Evolutionary conservation across 345 rosid genomes (phyloP), one percentile per base, ranked within the genome.

Genomic region (Gynandropsis gynandra): DNA sequence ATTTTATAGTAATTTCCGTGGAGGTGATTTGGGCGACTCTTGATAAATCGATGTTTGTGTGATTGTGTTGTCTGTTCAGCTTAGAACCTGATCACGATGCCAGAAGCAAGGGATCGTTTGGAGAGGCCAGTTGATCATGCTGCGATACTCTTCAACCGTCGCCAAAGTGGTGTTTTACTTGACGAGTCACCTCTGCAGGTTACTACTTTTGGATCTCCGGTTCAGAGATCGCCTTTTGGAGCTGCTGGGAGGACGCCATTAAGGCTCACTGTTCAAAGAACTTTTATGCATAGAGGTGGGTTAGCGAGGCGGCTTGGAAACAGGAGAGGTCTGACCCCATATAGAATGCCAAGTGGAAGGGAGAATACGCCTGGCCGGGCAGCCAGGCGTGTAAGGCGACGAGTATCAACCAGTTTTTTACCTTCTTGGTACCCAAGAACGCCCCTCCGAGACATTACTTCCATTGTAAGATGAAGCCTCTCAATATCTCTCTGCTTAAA

Each of bases 351-450:
- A 8, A 34, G 49, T 16, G 75, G 73, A 24, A 68, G 74, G 48
- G 87, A 81, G 73, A 83, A 76, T 48, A 29, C 42, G 35, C 57
- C 72, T 4, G 6, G 10, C 19, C 68, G 62, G 34, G 51, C 51
- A 16, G 59, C 50, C 41, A 56, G 80, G 10, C 63, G 69, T 17
- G 68, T 74, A 38, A 58, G 76, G 24, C 72, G 67, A 14, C 74
- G 73, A 31, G 56, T 33, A 19, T 53, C 72, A 8, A 48, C 42
- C 36, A 66, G 76, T 36, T 37, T 35, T 50, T 71, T 92, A 34
- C 98, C 98, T 64, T 59, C 80, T 57, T 80, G 88, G 95, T 84
- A 92, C 63, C 97, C 95, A 0, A 76, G 98, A 56, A 75, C 79
- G 4, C 95, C 97, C 48, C 80, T 87, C 1, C 76, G 77, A 1